Conservation (phyloP, 2,329 filamentous ascomycete species). For the Aspergillus vadensis region DNA sequence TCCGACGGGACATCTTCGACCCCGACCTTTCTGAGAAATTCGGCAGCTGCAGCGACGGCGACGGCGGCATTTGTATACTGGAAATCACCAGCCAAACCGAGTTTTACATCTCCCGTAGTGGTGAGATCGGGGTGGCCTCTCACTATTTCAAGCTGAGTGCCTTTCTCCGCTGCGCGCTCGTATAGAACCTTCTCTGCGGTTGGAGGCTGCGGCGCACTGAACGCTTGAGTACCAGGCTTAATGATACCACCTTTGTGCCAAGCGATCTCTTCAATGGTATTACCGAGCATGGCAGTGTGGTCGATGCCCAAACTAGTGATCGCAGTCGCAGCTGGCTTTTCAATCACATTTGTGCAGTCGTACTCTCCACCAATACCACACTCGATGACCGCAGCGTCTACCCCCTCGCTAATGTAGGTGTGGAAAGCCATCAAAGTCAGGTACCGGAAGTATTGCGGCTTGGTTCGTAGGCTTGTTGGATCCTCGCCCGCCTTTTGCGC, state of each 20-base stretch:
- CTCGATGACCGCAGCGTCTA: slow-evolving; percentile 80
- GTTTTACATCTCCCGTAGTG: slow-evolving; percentile 48
- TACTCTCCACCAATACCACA: slow-evolving; percentile 94
- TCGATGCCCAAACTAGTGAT: slow-evolving; percentile 84
- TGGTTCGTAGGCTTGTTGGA: slow-evolving; percentile 58
- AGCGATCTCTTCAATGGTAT: slow-evolving; percentile 76
- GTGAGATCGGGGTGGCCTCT: slow-evolving; percentile 49
- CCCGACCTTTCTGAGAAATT: slow-evolving; percentile 42
- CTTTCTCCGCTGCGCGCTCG: slow-evolving; percentile 56
- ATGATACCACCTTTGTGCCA: slow-evolving; percentile 94
- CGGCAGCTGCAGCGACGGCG: slow-evolving; percentile 53
- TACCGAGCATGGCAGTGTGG: slow-evolving; percentile 77
- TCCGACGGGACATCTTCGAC: slow-evolving; percentile 39
- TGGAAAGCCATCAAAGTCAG: slow-evolving; percentile 87
- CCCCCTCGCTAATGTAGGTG: slow-evolving; percentile 73
- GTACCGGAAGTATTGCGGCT: slow-evolving; percentile 91
- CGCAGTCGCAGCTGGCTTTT: slow-evolving; percentile 68
- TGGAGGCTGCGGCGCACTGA: slow-evolving; percentile 61
- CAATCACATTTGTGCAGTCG: slow-evolving; percentile 85
- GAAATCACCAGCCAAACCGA: slow-evolving; percentile 64
- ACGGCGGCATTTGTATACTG: slow-evolving; percentile 65
- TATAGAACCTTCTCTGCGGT: slow-evolving; percentile 58
- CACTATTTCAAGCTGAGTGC: slow-evolving; percentile 52
- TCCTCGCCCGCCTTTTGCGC: slow-evolving; percentile 55
- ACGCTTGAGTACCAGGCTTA: slow-evolving; percentile 65